phyloP scores from a whole-genome alignment of 2,329 filamentous ascomycete species.

The Exophiala mesophila region DNA sequence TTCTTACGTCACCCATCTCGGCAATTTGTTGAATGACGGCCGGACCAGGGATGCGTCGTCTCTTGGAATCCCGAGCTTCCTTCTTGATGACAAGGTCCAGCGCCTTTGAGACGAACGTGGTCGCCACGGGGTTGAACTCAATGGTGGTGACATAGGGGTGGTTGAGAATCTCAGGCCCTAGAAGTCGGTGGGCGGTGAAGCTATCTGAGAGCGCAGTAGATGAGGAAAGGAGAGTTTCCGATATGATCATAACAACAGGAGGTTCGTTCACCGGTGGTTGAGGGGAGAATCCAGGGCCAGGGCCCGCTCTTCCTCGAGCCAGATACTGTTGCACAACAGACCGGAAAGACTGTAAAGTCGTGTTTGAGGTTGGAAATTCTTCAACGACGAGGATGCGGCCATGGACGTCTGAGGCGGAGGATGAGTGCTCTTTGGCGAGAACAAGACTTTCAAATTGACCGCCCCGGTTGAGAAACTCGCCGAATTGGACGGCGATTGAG shows the following conservation, averaged over 20 bases:
- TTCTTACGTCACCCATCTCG: slow-evolving; percentile 86
- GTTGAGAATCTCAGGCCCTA: slow-evolving; percentile 78
- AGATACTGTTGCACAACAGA: slow-evolving; percentile 70
- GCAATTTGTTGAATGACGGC: slow-evolving; percentile 72
- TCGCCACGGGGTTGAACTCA: slow-evolving; percentile 89
- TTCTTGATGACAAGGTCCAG: slow-evolving; percentile 77
- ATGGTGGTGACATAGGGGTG: slow-evolving; percentile 75
- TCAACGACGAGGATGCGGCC: slow-evolving; percentile 66
- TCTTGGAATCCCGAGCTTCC: slow-evolving; percentile 72
- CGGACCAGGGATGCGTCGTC: slow-evolving; percentile 70
- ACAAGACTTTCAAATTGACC: slow-evolving; percentile 74
- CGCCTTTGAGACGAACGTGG: slow-evolving; percentile 78
- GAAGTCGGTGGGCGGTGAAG: slow-evolving; percentile 83
- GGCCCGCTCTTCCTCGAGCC: slow-evolving; percentile 58
- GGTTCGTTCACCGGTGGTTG: slow-evolving; percentile 39
- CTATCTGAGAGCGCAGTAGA: slow-evolving; percentile 81
- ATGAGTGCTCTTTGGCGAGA: slow-evolving; percentile 28
- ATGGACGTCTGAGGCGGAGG: slow-evolving; percentile 28
- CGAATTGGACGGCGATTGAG: slow-evolving; percentile 75
- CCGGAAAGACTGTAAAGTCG: slow-evolving; percentile 65
- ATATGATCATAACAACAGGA: slow-evolving; percentile 84
- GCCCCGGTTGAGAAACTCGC: slow-evolving; percentile 81
- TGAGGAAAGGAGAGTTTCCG: slow-evolving; percentile 81
- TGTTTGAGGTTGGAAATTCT: slow-evolving; percentile 73
- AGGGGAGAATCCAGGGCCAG: slow-evolving; percentile 41